Evolutionary conservation across 2,329 filamentous ascomycete species (phyloP), one percentile per base, ranked within the genome.

Genomic region (Trichoderma cornu-damae): DNA sequence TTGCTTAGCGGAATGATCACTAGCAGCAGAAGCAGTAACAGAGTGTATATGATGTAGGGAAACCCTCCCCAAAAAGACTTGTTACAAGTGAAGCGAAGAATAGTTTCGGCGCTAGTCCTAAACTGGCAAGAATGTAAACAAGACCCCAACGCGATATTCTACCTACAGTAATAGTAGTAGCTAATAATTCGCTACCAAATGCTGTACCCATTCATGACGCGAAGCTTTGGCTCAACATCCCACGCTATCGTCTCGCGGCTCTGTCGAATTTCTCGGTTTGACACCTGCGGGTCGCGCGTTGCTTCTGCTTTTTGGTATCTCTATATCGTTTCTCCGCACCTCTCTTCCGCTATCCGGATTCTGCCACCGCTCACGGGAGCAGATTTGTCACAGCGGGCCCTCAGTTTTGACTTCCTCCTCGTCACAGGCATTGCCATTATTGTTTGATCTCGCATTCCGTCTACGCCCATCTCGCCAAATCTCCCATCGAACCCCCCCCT

Each of bases 61-160:
- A n/a, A n/a, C n/a, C n/a, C n/a, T n/a, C n/a, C n/a, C n/a, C n/a
- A n/a, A n/a, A n/a, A n/a, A n/a, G n/a, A n/a, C n/a, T n/a, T n/a
- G n/a, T n/a, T n/a, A n/a, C n/a, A n/a, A n/a, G n/a, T n/a, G n/a
- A n/a, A n/a, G n/a, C n/a, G n/a, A n/a, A n/a, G n/a, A n/a, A n/a
- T n/a, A n/a, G n/a, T n/a, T 24, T 24, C 1, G 30, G 37, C 53
- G 58, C 59, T 61, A 60, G 48, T 35, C 59, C 59, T 22, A 50
- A 47, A 44, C 11, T 20, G 43, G 59, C 38, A 56, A 49, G n/a
- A 57, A 46, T 55, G 59, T 60, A 60, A 60, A 60, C 59, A 60
- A 60, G 42, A 9, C 59, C n/a, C n/a, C 24, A 55, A 53, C 59
- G 59, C 58, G 58, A 49, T 59, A 34, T n/a, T n/a, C n/a, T n/a